phyloP scores from a whole-genome alignment of 1,139 yeast species.

The Hemisphaericaspora lyxosophila region DNA sequence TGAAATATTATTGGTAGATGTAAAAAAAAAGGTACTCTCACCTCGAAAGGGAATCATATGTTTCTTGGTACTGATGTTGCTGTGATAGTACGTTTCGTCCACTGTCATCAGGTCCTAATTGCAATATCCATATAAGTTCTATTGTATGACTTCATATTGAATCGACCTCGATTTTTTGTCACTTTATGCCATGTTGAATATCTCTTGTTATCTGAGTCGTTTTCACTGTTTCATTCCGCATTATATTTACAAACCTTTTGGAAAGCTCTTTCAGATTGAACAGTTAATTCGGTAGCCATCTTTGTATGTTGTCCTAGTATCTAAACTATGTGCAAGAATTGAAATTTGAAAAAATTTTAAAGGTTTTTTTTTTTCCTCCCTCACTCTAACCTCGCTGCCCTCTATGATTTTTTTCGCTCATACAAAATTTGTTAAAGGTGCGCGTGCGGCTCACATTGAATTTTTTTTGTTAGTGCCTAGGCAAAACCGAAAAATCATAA shows the following conservation, averaged over 20 bases:
- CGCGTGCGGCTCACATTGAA: constrained; percentile 1
- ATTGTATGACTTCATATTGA: too few species aligned
- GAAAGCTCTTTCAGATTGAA: constrained; percentile 99
- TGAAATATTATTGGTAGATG: too few species aligned
- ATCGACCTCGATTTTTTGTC: too few species aligned
- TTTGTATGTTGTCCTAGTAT: constrained; percentile 5
- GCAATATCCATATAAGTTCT: too few species aligned
- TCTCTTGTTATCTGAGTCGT: neutral
- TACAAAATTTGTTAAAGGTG: neutral
- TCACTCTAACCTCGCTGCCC: neutral
- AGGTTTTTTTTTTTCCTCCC: neutral
- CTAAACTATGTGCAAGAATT: neutral
- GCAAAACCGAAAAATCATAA: neutral
- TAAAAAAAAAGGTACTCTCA: too few species aligned
- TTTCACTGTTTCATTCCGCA: too few species aligned
- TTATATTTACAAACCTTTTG: constrained; percentile 84
- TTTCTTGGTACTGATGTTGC: too few species aligned
- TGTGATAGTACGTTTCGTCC: too few species aligned
- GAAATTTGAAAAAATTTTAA: constrained; percentile 2
- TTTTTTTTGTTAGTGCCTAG: neutral
- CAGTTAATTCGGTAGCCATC: constrained; percentile 99
- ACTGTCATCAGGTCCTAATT: too few species aligned
- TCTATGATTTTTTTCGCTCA: neutral
- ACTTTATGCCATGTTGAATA: too few species aligned
- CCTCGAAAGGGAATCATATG: too few species aligned